Base-by-base conservation (phyloP, 163 green algal species). In the Prototheca wickerhamii region DNA sequence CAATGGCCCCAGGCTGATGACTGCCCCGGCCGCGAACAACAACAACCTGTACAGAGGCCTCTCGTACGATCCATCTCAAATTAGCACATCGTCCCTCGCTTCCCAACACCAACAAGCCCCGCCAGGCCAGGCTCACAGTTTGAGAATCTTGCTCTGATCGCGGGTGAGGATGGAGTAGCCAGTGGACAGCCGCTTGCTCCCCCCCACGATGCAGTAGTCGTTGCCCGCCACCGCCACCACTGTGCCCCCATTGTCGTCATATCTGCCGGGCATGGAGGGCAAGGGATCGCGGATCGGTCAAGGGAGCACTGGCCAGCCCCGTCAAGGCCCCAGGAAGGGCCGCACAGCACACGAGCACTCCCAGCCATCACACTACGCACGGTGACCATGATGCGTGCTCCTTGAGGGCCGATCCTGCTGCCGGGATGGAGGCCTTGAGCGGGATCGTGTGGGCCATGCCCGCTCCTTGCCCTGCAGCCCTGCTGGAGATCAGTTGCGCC, bases 171-270 rank as follows among this genome's bases (percentile, higher is more conserved):
- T 97, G 73, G 67, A 88, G 79, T 90, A 98, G 25, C 94, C 94
- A 1, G 90, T 96, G 0, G 88, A 95, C 65, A 99, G 83, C 20
- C 94, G 83, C 2, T 87, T 98, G 77, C 84, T 91, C 7, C 73
- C 89, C 20, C 90, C 94, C 2, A 98, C 81, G 20, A 99, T 86
- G 77, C 86, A 95, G 80, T 97, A 99, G 65, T 96, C 87, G 35
- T 89, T 76, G 2, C 94, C 94, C 6, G 92, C 93, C 3, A 99
- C 86, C 17, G 94, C 94, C 31, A 98, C 76, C 21, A 83, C 82
- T 1, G 93, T 99, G 58, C 93, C 72, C 40, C 72, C 72, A 52
- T 79, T 79, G 67, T 79, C 72, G 51, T 79, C 72, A 37, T 79
- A 79, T 25, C 72, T 79, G 58, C 35, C 40, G 25, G 20, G 34